Base-by-base conservation (phyloP, 352 stramenopile genomes). In the Globisporangium okanoganense region DNA sequence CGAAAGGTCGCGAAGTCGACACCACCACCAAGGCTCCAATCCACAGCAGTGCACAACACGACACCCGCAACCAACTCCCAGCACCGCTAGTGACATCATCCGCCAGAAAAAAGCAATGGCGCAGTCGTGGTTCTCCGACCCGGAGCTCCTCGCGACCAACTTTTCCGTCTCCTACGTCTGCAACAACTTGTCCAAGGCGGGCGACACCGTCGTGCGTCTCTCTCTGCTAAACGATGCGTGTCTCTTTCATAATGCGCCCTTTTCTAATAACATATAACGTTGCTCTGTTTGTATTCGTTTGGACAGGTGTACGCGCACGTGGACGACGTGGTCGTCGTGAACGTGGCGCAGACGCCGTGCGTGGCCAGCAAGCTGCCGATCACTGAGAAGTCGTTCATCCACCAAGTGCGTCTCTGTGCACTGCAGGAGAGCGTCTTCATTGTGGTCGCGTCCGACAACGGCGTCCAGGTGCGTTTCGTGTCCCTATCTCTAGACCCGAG, bases 371-470 rank as follows among this genome's bases (percentile, higher is more conserved):
- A 80, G 27, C 59, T 87, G 35, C 67, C 77, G 38, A 79, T 71
- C 25, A 33, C 62, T 45, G 69, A 83, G 59, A 85, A 83, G 52
- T 82, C 71, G 35, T 67, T 68, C 20, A 69, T 85, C 25, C 75
- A 87, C 65, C 79, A 92, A 78, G 79, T 87, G 44, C 79, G 78
- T 43, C 68, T 92, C 51, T 90, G 78, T 55, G 49, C 61, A 18
- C 58, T 92, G 0, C 71, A 82, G 4, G 60, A 64, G 43, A 64
- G 70, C 5, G 57, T 70, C 25, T 67, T 88, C 41, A 83, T 90
- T 56, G 82, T 88, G 14, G 80, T 85, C n/a, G 76, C 78, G 5
- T 87, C 75, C 0, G 78, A 89, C 27, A 72, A 76, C 20, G 82
- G 82, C 16, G 66, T 82, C 20, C 75, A 86, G 71, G 78, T 88